A percentile compares a stretch with the other conserved stretches of the same genome.
These are phyloP conservation scores for Leptographium wingfieldii DNA, from an alignment of 2,329 filamentous ascomycete species.

Conservation along the genomic window DNA sequence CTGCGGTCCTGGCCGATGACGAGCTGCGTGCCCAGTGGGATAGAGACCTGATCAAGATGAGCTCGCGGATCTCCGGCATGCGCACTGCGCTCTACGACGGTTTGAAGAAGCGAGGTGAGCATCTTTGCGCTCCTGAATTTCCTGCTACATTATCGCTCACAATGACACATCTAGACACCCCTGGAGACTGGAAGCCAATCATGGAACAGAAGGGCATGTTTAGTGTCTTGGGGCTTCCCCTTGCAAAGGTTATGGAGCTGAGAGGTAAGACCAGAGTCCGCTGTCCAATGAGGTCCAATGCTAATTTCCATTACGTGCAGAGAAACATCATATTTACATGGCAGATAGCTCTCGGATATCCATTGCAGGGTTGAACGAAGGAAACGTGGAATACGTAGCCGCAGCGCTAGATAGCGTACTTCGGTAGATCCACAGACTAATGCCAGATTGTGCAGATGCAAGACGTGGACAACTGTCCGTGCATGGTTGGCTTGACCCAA, in stretches of 20 bases:
- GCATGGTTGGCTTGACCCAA: too few species aligned
- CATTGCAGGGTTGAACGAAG: neutral
- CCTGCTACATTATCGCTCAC: neutral
- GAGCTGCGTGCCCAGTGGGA: slow-evolving; percentile 81
- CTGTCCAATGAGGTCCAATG: neutral
- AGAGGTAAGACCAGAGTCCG: neutral
- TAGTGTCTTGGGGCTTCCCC: neutral
- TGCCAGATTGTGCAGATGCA: neutral
- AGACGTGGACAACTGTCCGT: too few species aligned
- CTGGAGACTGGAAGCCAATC: neutral
- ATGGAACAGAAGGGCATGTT: neutral
- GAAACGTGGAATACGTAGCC: neutral
- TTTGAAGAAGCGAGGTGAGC: neutral
- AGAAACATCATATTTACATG: neutral
- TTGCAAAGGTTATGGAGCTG: neutral
- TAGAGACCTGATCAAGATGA: slow-evolving; percentile 82
- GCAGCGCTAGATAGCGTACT: neutral
- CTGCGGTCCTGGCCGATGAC: slow-evolving; percentile 67
- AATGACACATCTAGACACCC: neutral
- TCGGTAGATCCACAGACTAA: neutral
- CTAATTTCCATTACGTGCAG: neutral
- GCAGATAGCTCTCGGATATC: neutral
- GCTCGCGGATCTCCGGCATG: slow-evolving; percentile 87
- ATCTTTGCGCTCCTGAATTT: neutral
- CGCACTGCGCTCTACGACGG: slow-evolving; percentile 57